Conservation (phyloP, 441 rosid genomes). For the Croton laevigatus region DNA sequence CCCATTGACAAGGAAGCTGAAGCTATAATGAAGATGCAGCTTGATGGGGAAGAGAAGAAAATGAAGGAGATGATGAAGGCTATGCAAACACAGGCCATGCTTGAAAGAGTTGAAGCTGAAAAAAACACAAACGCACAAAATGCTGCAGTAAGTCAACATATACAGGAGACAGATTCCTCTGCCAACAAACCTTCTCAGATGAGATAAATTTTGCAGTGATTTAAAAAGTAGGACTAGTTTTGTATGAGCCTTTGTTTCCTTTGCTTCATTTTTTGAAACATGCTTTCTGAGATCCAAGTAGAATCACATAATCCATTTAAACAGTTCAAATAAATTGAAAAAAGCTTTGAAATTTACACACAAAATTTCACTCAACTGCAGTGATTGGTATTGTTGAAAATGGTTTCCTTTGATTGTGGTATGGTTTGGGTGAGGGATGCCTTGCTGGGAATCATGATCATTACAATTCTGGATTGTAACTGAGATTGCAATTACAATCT, state of each 20-base stretch:
- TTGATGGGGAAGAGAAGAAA: slow-evolving; percentile 71
- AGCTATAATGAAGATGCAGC: slow-evolving; percentile 74
- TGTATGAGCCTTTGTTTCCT: neutral
- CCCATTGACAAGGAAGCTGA: slow-evolving; percentile 84
- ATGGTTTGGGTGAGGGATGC: neutral
- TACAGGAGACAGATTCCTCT: slow-evolving; percentile 35
- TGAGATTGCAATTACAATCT: too few species aligned
- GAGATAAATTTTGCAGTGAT: slow-evolving; percentile 15
- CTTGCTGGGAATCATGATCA: neutral
- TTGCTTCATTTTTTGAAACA: neutral
- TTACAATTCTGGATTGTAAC: too few species aligned
- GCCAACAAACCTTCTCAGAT: slow-evolving; percentile 32
- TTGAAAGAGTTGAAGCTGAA: slow-evolving; percentile 55
- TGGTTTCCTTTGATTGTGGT: neutral
- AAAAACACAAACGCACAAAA: slow-evolving; percentile 32
- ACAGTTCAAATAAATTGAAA: slow-evolving; percentile 9
- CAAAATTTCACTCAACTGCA: neutral
- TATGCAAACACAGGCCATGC: slow-evolving; percentile 56
- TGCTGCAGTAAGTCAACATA: slow-evolving; percentile 28
- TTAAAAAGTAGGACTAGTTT: slow-evolving; percentile 1
- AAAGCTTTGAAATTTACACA: neutral
- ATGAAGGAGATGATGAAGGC: slow-evolving; percentile 64
- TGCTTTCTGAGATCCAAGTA: neutral
- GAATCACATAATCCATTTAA: neutral
- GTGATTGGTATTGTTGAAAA: neutral